Base-by-base conservation (phyloP, 352 stramenopile genomes). In the Phytophthora pisi region DNA sequence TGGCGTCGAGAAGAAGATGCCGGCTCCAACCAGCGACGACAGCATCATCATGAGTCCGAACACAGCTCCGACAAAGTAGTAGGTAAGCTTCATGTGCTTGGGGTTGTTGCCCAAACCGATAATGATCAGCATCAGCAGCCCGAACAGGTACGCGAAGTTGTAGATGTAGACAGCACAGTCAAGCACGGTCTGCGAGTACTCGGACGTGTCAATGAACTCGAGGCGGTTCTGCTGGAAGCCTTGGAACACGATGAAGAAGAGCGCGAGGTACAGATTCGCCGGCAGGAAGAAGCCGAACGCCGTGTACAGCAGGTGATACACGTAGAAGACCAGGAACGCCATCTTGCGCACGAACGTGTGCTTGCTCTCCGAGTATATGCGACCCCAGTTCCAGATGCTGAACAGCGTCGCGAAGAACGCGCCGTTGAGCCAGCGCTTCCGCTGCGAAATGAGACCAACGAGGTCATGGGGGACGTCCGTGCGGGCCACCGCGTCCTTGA, bases 181-280 rank as follows among this genome's bases (percentile, higher is more conserved):
- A 7, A 88, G 68, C 45, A 93, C 84, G 15, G 74, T 76, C 28
- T 78, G 52, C 1, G 76, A 77, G 52, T 86, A 94, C 2, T 68
- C 72, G 0, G 83, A 93, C n/a, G 88, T 96, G 68, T 94, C 83
- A 23, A 94, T 63, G 60, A 96, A 96, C 51, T 76, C 57, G 64
- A 91, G 85, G 0, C 86, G 84, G 62, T 96, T 95, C 55, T 96
- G 75, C 60, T 93, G 86, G 61, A 96, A 96, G n/a, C 83, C 88
- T 68, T 95, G 84, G 59, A 96, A 95, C 11, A 96, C 87, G 54
- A 96, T 88, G 73, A 93, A 96, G 62, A 78, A 96, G 2, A 96
- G 74, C 55, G 86, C 85, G 13, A 96, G 70, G 64, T 94, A 96
- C 59, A 96, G 68, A 55, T 93, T 96, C 30, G 86, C 86, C 6